phyloP scores from a whole-genome alignment of 148 eudicot genomes.

The Vaccinium corymbosum region DNA sequence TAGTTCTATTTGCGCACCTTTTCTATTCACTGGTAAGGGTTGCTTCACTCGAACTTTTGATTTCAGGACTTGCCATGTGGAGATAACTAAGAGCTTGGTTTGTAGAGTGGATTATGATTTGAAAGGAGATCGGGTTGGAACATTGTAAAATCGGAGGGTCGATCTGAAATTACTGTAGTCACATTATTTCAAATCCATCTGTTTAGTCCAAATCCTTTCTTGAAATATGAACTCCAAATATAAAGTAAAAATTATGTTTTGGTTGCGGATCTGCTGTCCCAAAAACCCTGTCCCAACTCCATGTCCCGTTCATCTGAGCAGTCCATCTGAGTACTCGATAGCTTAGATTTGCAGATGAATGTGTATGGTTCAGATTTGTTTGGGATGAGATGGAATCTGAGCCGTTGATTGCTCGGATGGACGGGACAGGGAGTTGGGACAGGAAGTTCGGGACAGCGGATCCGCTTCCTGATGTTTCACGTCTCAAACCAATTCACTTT shows the following conservation, averaged over 20 bases:
- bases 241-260: neutral
- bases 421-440: too few species aligned
- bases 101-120: neutral
- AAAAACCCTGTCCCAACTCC: too few species aligned
- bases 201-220: neutral
- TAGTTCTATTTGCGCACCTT: conserved; percentile 67
- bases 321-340: too few species aligned
- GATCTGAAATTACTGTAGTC: neutral
- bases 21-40: conserved; percentile 62
- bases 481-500: neutral
- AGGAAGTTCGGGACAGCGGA: too few species aligned
- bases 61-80: neutral
- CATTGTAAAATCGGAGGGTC: neutral
- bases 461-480: neutral
- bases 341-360: too few species aligned
- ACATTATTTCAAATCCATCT: neutral
- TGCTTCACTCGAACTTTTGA: neutral
- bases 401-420: too few species aligned
- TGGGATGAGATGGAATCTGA: too few species aligned
- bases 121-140: neutral
- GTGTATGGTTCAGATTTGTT: too few species aligned
- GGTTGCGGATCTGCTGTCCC: too few species aligned
- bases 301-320: too few species aligned
- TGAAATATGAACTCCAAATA: neutral
- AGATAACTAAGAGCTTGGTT: neutral